Conservation (phyloP, 345 rosid genomes). For the Bruguiera gymnorhiza region DNA sequence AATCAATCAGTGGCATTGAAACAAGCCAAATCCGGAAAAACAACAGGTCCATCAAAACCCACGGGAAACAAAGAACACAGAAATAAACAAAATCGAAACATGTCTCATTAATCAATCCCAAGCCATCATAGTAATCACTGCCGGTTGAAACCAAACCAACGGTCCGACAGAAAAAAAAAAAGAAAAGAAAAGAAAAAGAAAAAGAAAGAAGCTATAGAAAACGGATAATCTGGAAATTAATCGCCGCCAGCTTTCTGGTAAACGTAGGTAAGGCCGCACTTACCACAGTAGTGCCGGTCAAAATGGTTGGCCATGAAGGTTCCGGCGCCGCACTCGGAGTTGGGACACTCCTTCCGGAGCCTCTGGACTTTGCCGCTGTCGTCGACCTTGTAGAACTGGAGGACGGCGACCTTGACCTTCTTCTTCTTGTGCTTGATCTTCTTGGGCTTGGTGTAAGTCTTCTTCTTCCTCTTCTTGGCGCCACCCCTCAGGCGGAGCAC, state of each 20-base stretch:
- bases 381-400: slow-evolving; percentile 27
- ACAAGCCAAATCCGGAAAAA: no score
- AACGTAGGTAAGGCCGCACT: slow-evolving; percentile 31
- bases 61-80: no score
- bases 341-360: slow-evolving; percentile 29
- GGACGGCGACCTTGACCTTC: slow-evolving; percentile 28
- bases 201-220: background rate
- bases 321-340: slow-evolving; percentile 23
- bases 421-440: slow-evolving; percentile 33
- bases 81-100: no score
- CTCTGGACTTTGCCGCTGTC: slow-evolving; percentile 25
- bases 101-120: no score
- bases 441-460: slow-evolving; percentile 31
- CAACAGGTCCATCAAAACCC: no score
- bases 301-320: slow-evolving; percentile 27
- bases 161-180: no score
- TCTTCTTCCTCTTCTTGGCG: slow-evolving; percentile 27
- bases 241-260: slow-evolving; percentile 25
- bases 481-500: slow-evolving; percentile 23
- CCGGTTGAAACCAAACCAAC: no score
- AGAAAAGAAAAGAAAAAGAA: no score
- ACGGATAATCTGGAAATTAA: background rate
- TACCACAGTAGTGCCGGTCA: slow-evolving; percentile 29
- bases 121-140: no score
- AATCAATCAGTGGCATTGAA: no score